Evolutionary conservation across 805 yeast genomes (phyloP).

Genomic region (Metschnikowia lachancei): DNA sequence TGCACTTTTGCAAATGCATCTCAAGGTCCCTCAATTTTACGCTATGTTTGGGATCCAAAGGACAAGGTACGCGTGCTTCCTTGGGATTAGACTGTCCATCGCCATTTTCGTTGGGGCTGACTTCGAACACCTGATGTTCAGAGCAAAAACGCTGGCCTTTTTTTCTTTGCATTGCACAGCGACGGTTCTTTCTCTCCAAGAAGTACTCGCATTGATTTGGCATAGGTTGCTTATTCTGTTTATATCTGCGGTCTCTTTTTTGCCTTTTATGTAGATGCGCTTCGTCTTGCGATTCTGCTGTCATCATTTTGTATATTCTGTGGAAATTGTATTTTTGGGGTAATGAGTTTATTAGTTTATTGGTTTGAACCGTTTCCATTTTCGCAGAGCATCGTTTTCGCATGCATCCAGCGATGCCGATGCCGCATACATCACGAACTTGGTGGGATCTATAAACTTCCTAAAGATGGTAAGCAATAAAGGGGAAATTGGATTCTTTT

Average conservation of each 20-base stretch:
- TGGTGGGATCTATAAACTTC: no score
- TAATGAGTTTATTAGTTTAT: no score
- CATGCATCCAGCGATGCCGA: no score
- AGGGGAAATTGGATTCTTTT: no score
- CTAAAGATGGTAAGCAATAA: no score
- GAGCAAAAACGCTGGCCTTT: conserved; percentile 53
- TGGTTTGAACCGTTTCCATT: no score
- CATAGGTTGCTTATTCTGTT: conserved; percentile 3
- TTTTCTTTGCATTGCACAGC: conserved; percentile 61
- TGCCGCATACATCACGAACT: no score
- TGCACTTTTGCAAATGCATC: conserved; percentile 62
- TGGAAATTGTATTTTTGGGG: not conserved
- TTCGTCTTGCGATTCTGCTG: not conserved
- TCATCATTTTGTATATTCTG: not conserved
- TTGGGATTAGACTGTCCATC: conserved; percentile 21
- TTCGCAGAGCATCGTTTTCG: no score
- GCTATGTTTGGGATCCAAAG: conserved; percentile 71
- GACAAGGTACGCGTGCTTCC: conserved; percentile 59
- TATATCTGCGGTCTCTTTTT: conserved; percentile 4
- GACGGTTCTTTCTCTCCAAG: conserved; percentile 49
- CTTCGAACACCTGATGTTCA: conserved; percentile 48
- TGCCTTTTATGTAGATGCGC: conserved; percentile 2
- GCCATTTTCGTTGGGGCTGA: not conserved
- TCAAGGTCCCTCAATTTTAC: conserved; percentile 60
- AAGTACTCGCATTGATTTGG: conserved; percentile 45